Conservation (phyloP, 2,329 filamentous ascomycete genomes). For the Dothiorella sarmentorum region DNA sequence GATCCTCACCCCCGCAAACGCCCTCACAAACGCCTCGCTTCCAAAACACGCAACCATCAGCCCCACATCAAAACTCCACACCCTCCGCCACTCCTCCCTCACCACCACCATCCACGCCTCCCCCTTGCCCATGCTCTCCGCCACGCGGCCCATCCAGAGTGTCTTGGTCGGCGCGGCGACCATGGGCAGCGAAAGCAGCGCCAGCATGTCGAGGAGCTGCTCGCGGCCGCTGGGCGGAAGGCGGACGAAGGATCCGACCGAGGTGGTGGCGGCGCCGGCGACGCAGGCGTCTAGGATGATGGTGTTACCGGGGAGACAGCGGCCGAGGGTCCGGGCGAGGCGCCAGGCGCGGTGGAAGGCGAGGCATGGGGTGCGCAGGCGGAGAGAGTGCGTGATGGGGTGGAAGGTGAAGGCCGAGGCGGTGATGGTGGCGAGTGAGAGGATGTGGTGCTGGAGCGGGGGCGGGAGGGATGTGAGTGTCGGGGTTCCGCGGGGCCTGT, state of each 20-base stretch:
- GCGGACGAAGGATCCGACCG: background rate
- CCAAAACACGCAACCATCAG: background rate
- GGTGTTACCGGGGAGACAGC: background rate
- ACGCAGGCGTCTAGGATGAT: background rate
- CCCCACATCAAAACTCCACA: background rate
- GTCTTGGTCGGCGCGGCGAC: background rate
- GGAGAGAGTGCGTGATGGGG: background rate
- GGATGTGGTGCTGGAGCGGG: background rate
- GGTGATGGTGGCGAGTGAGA: background rate
- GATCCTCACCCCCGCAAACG: background rate
- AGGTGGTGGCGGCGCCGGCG: background rate
- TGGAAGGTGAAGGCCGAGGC: background rate
- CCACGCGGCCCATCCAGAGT: background rate
- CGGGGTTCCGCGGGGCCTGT: background rate
- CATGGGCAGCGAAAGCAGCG: background rate
- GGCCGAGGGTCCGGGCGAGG: background rate
- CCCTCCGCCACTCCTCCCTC: background rate
- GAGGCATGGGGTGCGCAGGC: background rate
- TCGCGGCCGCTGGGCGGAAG: background rate
- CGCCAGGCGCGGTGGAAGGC: background rate
- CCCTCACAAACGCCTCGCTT: background rate
- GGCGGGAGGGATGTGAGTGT: background rate
- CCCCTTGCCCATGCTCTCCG: background rate
- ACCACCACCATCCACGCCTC: background rate
- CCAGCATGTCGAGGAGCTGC: background rate